Evolutionary conservation across 352 stramenopile species (phyloP), one percentile per base, ranked within the genome.

Genomic region (Globisporangium polare): DNA sequence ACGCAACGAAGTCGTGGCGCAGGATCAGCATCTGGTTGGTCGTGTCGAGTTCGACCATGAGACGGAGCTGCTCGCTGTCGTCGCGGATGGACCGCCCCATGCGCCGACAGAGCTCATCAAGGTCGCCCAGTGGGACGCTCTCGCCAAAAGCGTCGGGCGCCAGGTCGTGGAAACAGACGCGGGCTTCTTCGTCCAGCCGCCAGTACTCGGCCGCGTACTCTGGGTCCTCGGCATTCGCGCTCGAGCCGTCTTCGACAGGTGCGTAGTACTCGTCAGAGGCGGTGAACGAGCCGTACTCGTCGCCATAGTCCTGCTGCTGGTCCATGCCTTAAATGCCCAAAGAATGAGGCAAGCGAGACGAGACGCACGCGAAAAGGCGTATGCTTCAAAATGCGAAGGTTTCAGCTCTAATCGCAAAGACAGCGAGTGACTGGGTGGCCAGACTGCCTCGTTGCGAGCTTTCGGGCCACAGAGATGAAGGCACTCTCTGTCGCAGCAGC

Each of bases 1-100:
- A 90, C 18, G 53, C n/a, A 24, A 76, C 73, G 57, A 89, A 84
- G 57, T 79, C 76, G 27, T 74, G 65, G 12, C 81, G 71, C 37
- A 74, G 51, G 33, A 92, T 74, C 3, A 72, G 42, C 80, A 92
- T 89, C 17, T 71, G 58, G 60, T 86, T 87, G 9, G 72, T 73
- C 47, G 74, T 81, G 58, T 92, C 80, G 33, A 92, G 69, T 51
- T 78, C 72, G 22, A 52, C 63, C 75, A 89, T 76, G 22, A 87
- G 66, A 2, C 65, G 72, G 35, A 65, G 59, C 17, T 78, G 69
- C 55, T 89, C 75, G 47, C 68, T 65, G 2, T 78, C 73, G 46
- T 84, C 75, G 22, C 67, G 73, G 4, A 87, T 39, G 10, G 75
- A 63, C 10, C 72, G 68, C 1, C 65, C 66, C 49, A 86, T 74